Conservation (phyloP, 1,284 basidiomycete species). For the Blastosporella zonata region DNA sequence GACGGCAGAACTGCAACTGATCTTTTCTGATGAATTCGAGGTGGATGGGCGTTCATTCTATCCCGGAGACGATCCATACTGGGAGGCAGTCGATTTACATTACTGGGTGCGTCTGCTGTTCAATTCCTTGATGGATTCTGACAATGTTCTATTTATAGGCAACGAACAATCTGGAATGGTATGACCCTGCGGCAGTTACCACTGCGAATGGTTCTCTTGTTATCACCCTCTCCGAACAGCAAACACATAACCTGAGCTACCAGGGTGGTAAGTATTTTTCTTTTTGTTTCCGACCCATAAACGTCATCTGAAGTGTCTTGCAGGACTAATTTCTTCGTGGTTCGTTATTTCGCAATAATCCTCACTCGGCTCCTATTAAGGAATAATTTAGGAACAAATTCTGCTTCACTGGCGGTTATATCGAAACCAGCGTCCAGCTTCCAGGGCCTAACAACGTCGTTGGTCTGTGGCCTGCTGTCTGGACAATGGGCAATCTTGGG, state of each 20-base stretch:
- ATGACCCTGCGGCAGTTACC: constrained; percentile 79
- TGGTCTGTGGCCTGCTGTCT: constrained; percentile 72
- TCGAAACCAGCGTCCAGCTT: constrained; percentile 71
- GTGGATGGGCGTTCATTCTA: constrained; percentile 79
- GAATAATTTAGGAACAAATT: constrained; percentile 83
- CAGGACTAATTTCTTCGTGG: constrained; percentile 45
- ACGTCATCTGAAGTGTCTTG: constrained; percentile 22
- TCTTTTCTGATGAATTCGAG: constrained; percentile 93
- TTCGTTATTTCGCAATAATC: constrained; percentile 13
- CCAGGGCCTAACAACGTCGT: constrained; percentile 67
- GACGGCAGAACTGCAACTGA: constrained; percentile 55
- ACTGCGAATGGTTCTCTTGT: constrained; percentile 79
- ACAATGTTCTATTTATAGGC: constrained; percentile 23
- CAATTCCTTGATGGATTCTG: not conserved
- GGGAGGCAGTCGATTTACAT: constrained; percentile 71
- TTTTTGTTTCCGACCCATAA: not conserved
- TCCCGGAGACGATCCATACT: constrained; percentile 67
- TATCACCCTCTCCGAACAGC: constrained; percentile 69
- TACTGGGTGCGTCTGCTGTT: constrained; percentile 38
- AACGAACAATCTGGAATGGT: constrained; percentile 54
- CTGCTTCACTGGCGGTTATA: constrained; percentile 88
- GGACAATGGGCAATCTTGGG: constrained; percentile 71
- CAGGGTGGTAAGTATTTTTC: constrained; percentile 53
- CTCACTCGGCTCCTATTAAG: not conserved
- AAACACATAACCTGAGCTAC: constrained; percentile 74